Percentiles rank a stretch among this genome's conserved stretches.
Evolutionary conservation across 768 basidiomycete genomes (phyloP).

Genomic region (Scleroderma citrinum): DNA sequence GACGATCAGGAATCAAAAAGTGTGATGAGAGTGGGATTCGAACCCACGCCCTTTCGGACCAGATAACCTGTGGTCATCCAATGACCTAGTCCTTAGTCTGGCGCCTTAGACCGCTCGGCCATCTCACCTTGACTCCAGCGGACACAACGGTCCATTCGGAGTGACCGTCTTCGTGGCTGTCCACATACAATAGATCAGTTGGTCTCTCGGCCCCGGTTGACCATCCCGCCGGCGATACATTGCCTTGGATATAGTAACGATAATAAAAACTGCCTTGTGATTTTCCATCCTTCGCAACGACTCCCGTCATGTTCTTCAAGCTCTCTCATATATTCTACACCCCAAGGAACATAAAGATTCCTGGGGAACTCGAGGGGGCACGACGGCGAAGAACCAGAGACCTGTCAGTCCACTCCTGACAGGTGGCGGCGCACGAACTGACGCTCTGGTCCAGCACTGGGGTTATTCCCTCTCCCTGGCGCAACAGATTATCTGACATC

Average conservation of each 20-base stretch:
- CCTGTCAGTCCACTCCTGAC: constrained; percentile 15
- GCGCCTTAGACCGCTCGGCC: constrained; percentile 90
- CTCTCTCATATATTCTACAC: constrained; percentile 50
- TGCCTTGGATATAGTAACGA: too few species aligned
- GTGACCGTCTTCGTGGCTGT: too few species aligned
- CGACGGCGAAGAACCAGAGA: constrained; percentile 22
- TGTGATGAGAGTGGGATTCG: constrained; percentile 33
- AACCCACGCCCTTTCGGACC: constrained; percentile 39
- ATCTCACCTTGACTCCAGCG: constrained; percentile 38
- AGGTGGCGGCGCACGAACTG: background rate
- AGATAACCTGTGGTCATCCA: constrained; percentile 15
- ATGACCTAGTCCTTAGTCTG: constrained; percentile 49
- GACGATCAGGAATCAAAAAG: background rate
- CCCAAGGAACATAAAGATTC: constrained; percentile 46
- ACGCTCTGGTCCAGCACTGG: constrained; percentile 8
- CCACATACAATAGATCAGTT: too few species aligned
- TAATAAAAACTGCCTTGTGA: too few species aligned
- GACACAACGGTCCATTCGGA: background rate
- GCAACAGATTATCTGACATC: constrained; percentile 23
- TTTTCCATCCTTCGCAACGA: too few species aligned
- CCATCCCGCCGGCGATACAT: background rate
- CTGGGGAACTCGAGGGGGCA: constrained; percentile 30
- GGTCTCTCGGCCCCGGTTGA: background rate
- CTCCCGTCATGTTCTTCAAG: constrained; percentile 30
- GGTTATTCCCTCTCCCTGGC: constrained; percentile 27